A percentile compares a stretch with the other conserved stretches of the same genome.
These are phyloP conservation scores for Bidens hawaiensis DNA, from an alignment of 140 eudicot species.

Conservation along the genomic window DNA sequence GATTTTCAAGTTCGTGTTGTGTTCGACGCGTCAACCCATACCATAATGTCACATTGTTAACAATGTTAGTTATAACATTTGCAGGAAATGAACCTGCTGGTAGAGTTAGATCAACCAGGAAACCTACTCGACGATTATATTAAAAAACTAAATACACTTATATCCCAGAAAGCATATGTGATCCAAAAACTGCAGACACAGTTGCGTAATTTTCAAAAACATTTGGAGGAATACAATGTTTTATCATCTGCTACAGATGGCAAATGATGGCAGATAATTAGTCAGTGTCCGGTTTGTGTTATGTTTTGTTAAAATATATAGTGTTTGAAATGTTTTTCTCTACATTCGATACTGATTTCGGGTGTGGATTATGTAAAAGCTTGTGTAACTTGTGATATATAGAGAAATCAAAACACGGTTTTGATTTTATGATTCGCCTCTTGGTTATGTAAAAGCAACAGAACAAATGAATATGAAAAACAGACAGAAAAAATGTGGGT, in stretches of 20 bases:
- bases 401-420: slow-evolving; percentile 17
- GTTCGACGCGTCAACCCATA: not conserved
- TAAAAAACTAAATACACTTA: slow-evolving; percentile 40
- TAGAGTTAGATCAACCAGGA: slow-evolving; percentile 61
- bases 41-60: not conserved
- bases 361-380: slow-evolving; percentile 23
- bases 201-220: slow-evolving; percentile 41
- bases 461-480: too few relatives aligned
- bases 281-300: slow-evolving; percentile 9
- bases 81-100: slow-evolving; percentile 75
- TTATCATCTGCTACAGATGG: slow-evolving; percentile 41
- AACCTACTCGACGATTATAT: slow-evolving; percentile 59
- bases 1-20: too few relatives aligned
- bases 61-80: not conserved
- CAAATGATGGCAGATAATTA: slow-evolving; percentile 19
- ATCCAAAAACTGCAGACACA: slow-evolving; percentile 44
- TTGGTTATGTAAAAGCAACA: not conserved
- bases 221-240: slow-evolving; percentile 43
- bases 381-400: slow-evolving; percentile 18
- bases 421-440: not conserved
- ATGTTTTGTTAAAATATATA: slow-evolving; percentile 6
- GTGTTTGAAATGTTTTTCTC: slow-evolving; percentile 7
- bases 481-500: too few relatives aligned
- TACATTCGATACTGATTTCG: slow-evolving; percentile 5
- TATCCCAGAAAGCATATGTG: slow-evolving; percentile 55